Conservation (phyloP, 2,329 filamentous ascomycete species). For the Akanthomyces dipterigenus region DNA sequence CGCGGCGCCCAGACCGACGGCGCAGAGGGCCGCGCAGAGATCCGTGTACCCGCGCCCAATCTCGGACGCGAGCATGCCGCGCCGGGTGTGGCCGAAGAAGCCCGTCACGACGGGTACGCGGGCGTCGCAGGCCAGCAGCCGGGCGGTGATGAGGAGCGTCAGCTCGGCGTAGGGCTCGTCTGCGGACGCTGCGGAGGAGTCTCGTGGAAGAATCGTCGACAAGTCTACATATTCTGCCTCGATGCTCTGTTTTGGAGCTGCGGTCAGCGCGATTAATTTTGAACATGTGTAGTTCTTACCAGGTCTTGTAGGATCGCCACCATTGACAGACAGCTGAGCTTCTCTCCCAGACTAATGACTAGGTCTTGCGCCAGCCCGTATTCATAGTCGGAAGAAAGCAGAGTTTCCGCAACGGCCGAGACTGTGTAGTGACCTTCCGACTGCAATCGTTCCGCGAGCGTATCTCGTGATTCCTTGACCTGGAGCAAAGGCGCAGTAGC, state of each 20-base stretch:
- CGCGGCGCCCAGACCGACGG: background rate
- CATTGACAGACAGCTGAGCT: background rate
- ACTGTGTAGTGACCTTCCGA: background rate
- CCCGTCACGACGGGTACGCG: slow-evolving; percentile 1
- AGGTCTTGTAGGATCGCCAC: background rate
- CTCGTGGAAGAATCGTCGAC: background rate
- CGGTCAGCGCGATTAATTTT: background rate
- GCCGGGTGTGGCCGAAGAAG: background rate
- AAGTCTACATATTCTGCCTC: background rate
- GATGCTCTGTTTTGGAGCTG: background rate
- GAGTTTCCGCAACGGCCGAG: background rate
- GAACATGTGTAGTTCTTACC: background rate
- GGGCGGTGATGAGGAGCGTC: background rate
- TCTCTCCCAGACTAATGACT: background rate
- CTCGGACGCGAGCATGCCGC: background rate
- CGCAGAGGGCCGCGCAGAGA: slow-evolving; percentile 1
- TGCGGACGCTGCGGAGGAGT: background rate
- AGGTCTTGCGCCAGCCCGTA: background rate
- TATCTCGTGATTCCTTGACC: background rate
- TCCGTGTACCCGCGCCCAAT: slow-evolving; percentile 6
- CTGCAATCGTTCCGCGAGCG: background rate
- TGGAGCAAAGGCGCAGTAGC: background rate
- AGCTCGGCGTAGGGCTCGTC: background rate
- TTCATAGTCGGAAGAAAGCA: background rate
- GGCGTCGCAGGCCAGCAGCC: background rate